A percentile compares a stretch with the other conserved stretches of the same genome.
phyloP scores from a whole-genome alignment of 78 protist species.

The Thecamonas trahens region DNA sequence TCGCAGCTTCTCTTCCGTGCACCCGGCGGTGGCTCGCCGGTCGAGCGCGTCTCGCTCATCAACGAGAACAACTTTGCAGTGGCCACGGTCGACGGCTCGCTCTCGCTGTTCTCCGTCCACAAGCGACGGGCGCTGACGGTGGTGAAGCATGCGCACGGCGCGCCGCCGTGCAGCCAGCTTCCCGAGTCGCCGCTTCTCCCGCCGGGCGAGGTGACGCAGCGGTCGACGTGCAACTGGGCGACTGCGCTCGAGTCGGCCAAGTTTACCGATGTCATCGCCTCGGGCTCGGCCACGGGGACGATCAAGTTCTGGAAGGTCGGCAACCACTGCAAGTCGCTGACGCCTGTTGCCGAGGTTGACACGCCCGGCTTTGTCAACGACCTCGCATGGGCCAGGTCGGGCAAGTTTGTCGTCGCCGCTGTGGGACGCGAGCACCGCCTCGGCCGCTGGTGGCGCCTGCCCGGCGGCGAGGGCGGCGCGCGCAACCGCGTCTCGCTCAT shows the following conservation, averaged over 20 bases:
- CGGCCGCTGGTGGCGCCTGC: conserved; percentile 15
- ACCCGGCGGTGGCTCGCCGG: neutral
- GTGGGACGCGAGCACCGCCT: conserved; percentile 5
- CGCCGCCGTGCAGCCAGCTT: neutral
- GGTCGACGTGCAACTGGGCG: too few species aligned
- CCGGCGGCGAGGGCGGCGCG: too few species aligned
- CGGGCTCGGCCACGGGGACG: neutral
- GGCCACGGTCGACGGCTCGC: neutral
- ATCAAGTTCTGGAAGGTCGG: neutral
- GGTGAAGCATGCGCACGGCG: neutral
- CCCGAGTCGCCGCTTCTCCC: neutral
- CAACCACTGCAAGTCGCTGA: neutral
- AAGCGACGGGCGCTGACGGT: neutral
- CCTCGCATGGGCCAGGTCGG: neutral
- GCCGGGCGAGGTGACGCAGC: too few species aligned
- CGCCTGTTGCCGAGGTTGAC: neutral
- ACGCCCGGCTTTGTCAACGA: conserved; percentile 1
- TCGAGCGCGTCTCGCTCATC: neutral
- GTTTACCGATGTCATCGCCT: neutral
- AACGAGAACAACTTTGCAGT: neutral
- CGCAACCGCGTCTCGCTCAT: too few species aligned
- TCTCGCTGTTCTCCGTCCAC: neutral
- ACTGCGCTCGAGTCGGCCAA: neutral
- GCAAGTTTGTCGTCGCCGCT: neutral
- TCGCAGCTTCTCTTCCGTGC: neutral